Evolutionary conservation across 129 eudicot species (phyloP).

Genomic region (Flaveria bidentis): DNA sequence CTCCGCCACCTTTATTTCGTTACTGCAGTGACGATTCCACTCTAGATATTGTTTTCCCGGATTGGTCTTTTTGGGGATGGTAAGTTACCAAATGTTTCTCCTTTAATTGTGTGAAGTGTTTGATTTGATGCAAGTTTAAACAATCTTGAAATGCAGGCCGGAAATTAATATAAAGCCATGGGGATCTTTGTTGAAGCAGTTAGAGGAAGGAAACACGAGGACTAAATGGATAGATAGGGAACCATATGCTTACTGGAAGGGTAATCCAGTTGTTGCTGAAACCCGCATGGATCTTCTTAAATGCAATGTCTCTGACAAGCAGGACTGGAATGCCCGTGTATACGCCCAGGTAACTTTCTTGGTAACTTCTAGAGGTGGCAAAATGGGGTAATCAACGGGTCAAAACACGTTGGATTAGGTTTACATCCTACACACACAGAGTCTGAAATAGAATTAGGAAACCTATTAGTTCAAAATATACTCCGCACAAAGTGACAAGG

Average conservation of each 20-base stretch:
- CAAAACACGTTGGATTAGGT: not conserved
- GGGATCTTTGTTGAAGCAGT: constrained; percentile 41
- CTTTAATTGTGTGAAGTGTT: not conserved
- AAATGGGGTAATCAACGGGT: not conserved
- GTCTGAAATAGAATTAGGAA: not conserved
- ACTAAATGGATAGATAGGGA: constrained; percentile 43
- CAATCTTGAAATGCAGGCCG: constrained; percentile 34
- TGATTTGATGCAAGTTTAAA: constrained; percentile 13
- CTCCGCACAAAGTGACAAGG: not conserved
- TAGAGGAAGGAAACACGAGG: constrained; percentile 42
- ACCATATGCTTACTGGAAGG: constrained; percentile 48
- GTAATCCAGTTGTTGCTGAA: constrained; percentile 39
- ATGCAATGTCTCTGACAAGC: constrained; percentile 36
- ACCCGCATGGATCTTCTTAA: constrained; percentile 39
- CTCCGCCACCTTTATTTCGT: constrained; percentile 55
- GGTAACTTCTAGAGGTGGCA: constrained; percentile 12
- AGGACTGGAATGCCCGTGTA: constrained; percentile 44
- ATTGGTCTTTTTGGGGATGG: constrained; percentile 82
- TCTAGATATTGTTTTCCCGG: constrained; percentile 57
- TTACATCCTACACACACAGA: not conserved
- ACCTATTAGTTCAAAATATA: not conserved
- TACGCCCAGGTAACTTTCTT: constrained; percentile 33
- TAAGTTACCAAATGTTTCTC: constrained; percentile 19
- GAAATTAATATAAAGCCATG: constrained; percentile 43
- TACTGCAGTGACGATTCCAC: constrained; percentile 58